phyloP scores from a whole-genome alignment of 2,329 filamentous ascomycete genomes.

The Penicillium oxalicum region DNA sequence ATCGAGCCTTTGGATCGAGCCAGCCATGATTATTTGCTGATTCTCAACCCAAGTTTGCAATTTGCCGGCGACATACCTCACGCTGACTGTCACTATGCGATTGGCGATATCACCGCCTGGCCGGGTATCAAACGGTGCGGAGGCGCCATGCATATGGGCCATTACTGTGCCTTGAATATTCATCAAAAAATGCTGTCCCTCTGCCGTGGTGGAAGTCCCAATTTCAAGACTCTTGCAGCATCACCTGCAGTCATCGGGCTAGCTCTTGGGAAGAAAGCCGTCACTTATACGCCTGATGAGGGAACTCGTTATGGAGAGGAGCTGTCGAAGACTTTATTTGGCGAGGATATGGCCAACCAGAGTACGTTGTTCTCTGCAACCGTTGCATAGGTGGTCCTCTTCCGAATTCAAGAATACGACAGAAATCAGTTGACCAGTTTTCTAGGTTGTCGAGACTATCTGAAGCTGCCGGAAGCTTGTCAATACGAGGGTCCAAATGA shows the following conservation, averaged over 20 bases:
- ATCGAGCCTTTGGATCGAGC: neutral
- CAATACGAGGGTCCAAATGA: conserved; percentile 7
- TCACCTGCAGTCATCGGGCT: conserved; percentile 64
- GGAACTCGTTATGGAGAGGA: conserved; percentile 59
- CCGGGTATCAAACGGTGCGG: conserved; percentile 75
- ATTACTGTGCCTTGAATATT: conserved; percentile 60
- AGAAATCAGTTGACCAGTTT: conserved; percentile 1
- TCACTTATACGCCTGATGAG: conserved; percentile 54
- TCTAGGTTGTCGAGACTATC: conserved; percentile 52
- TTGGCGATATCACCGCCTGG: conserved; percentile 66
- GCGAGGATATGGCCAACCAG: conserved; percentile 59
- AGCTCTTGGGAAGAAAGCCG: conserved; percentile 63
- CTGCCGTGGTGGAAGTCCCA: conserved; percentile 36
- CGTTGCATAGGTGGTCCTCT: too few species aligned
- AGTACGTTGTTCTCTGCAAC: conserved; percentile 43
- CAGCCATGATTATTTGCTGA: too few species aligned
- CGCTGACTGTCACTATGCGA: conserved; percentile 57
- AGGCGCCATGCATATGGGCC: conserved; percentile 67
- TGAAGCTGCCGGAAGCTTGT: conserved; percentile 41
- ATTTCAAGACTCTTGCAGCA: conserved; percentile 47
- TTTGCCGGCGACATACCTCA: conserved; percentile 54
- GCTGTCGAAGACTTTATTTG: conserved; percentile 59
- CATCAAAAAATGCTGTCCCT: conserved; percentile 55
- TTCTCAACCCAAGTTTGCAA: conserved; percentile 41
- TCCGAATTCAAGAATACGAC: neutral